Percentiles rank a stretch among this genome's conserved stretches.
These are phyloP conservation scores for Arthrobotrys conoides DNA, from an alignment of 2,329 filamentous ascomycete species.

Conservation along the genomic window DNA sequence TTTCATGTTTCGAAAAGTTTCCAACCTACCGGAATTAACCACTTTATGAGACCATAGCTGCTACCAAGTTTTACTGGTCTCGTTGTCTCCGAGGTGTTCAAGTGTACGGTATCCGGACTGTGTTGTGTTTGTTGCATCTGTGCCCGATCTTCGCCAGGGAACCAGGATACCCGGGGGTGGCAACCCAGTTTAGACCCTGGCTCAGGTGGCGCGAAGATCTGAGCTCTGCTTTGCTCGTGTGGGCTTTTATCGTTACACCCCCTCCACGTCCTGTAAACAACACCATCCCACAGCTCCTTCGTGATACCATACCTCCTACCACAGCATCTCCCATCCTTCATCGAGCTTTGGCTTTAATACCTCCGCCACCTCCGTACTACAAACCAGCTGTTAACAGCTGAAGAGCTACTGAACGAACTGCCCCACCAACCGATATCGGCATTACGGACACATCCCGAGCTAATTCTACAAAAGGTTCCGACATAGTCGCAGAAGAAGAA, in stretches of 20 bases:
- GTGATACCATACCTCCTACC: background rate
- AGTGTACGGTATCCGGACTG: background rate
- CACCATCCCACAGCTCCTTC: conserved; percentile 6
- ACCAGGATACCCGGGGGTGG: conserved; percentile 9
- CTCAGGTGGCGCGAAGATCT: conserved; percentile 28
- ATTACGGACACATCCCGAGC: background rate
- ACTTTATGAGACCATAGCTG: background rate
- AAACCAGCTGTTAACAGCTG: background rate
- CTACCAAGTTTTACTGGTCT: too few species aligned
- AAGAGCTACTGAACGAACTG: background rate
- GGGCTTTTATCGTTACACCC: conserved; percentile 27
- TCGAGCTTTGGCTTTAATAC: background rate
- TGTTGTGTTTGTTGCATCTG: conserved; percentile 17
- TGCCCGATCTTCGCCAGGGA: background rate
- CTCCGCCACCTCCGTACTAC: background rate
- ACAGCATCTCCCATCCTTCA: background rate
- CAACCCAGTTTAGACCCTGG: conserved; percentile 1
- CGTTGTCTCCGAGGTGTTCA: too few species aligned
- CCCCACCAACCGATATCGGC: conserved; percentile 4
- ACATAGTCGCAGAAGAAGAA: background rate
- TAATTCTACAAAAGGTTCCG: background rate
- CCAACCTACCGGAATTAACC: background rate
- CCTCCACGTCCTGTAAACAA: conserved; percentile 16
- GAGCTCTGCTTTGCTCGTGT: conserved; percentile 41
- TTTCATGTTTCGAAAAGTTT: background rate